These are phyloP conservation scores for Termitomyces eurrhizus DNA, from an alignment of 768 basidiomycete species.

Conservation along the genomic window DNA sequence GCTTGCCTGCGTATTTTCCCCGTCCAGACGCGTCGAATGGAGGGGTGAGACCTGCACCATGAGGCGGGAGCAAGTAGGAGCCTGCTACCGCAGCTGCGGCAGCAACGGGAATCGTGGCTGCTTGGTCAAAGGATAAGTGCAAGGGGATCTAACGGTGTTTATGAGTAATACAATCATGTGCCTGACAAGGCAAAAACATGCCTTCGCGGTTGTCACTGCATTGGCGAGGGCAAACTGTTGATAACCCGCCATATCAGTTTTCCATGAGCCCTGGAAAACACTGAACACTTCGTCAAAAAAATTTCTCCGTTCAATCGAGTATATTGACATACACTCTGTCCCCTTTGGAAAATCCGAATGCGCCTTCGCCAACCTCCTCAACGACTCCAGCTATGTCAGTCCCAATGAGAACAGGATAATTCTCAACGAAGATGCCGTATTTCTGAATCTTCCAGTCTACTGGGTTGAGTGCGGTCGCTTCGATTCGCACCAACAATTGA, in stretches of 20 bases:
- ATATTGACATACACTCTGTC: slow-evolving; percentile 46
- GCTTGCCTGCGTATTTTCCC: slow-evolving; percentile 26
- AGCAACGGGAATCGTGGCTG: slow-evolving; percentile 30
- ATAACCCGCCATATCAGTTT: slow-evolving; percentile 15
- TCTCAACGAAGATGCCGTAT: slow-evolving; percentile 31
- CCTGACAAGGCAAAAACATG: neutral
- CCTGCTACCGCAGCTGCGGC: slow-evolving; percentile 26
- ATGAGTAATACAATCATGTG: slow-evolving; percentile 20
- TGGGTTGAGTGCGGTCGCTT: slow-evolving; percentile 42
- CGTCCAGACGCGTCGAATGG: slow-evolving; percentile 30
- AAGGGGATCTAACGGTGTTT: slow-evolving; percentile 23
- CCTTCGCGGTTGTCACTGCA: slow-evolving; percentile 17
- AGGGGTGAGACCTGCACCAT: slow-evolving; percentile 24
- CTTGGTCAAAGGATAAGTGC: slow-evolving; percentile 32
- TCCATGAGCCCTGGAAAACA: slow-evolving; percentile 15
- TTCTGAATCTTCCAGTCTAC: slow-evolving; percentile 49
- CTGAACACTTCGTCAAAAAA: neutral
- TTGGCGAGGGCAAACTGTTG: slow-evolving; percentile 25
- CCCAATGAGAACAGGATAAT: slow-evolving; percentile 45
- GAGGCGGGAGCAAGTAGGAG: slow-evolving; percentile 25
- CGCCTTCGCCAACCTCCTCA: slow-evolving; percentile 48
- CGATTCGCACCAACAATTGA: slow-evolving; percentile 39
- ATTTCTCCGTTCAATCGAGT: neutral
- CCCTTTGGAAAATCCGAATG: slow-evolving; percentile 43
- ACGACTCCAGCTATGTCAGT: slow-evolving; percentile 50